These are phyloP conservation scores for Spatholobus suberectus DNA, from an alignment of 306 rosid genomes.

Conservation along the genomic window DNA sequence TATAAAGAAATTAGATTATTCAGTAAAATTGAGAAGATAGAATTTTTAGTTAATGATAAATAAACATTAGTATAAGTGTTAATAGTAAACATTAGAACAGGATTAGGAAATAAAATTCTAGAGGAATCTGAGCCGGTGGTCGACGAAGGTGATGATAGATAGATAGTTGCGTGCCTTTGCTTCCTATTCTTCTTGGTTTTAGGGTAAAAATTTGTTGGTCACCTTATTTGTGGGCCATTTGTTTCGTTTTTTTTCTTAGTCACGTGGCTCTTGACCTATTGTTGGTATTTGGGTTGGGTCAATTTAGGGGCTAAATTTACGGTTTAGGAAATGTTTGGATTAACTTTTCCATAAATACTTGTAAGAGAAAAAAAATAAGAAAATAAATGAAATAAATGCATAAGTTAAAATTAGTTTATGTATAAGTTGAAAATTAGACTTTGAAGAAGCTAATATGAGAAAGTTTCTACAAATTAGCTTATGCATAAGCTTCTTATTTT, in stretches of 20 bases:
- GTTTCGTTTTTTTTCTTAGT: background rate
- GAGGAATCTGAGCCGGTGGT: conserved; percentile 1
- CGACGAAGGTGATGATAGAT: background rate
- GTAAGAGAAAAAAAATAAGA: too few species aligned
- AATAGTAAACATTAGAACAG: background rate
- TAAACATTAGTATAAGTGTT: background rate
- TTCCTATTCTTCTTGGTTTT: conserved; percentile 9
- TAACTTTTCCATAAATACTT: too few species aligned
- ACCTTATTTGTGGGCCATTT: conserved; percentile 24
- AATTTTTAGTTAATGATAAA: background rate
- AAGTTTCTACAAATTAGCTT: too few species aligned
- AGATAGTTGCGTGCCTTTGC: conserved; percentile 12
- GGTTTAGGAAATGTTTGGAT: too few species aligned
- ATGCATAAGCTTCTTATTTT: too few species aligned
- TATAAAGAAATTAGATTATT: background rate
- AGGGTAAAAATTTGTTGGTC: conserved; percentile 12
- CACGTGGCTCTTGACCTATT: background rate
- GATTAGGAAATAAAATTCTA: conserved; percentile 10
- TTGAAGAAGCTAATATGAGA: too few species aligned
- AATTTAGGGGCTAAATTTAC: background rate
- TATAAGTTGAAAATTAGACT: too few species aligned
- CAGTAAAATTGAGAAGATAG: background rate
- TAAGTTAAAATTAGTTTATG: too few species aligned
- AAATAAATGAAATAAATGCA: too few species aligned
- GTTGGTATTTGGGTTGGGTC: background rate